Evolutionary conservation across 345 rosid species (phyloP), one percentile per base, ranked within the genome.

Genomic region (Arabis alpina): DNA sequence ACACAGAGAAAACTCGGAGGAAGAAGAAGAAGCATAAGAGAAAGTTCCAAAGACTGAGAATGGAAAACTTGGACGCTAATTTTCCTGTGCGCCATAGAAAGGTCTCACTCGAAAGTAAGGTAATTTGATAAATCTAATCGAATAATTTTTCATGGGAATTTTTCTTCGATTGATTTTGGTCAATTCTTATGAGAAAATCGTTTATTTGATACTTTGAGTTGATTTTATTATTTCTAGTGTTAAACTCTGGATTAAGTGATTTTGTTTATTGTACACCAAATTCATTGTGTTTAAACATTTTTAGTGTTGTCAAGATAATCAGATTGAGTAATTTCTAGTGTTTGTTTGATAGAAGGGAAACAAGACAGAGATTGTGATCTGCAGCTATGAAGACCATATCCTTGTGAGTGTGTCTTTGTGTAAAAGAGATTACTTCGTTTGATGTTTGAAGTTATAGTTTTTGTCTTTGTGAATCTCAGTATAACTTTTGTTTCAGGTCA

Each of bases 311-410:
- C 11, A 49, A 10, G 10, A 25, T 58, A 2, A 59, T 27, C 27
- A 52, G 50, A 48, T 59, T 0, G 55, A 50, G 28, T 66, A 40
- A 52, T 15, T 27, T 63, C 0, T 5, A 1, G 4, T 16, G 13
- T 53, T 27, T 53, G 8, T 50, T 16, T 15, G n/a, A 10, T 19
- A 28, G 66, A 82, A 93, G 97, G 96, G 87, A 52, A 85, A 84
- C 87, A 86, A 84, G 57, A 93, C 96, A 27, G 94, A 93, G 66
- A 34, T 90, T 43, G 87, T 88, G n/a, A 66, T 90, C 70, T 87
- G 85, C 80, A 68, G 84, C 32, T 90, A 88, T 62, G 96, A 87
- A 6, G 97, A 90, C 69, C 89, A 90, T 79, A 78, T 83, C 75
- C 82, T 88, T 76, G 98, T 93, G 75, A 87, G 98, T 83, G 24